These are phyloP conservation scores for Thalassiosira sp. DNA, from an alignment of 352 stramenopile genomes.

Conservation along the genomic window DNA sequence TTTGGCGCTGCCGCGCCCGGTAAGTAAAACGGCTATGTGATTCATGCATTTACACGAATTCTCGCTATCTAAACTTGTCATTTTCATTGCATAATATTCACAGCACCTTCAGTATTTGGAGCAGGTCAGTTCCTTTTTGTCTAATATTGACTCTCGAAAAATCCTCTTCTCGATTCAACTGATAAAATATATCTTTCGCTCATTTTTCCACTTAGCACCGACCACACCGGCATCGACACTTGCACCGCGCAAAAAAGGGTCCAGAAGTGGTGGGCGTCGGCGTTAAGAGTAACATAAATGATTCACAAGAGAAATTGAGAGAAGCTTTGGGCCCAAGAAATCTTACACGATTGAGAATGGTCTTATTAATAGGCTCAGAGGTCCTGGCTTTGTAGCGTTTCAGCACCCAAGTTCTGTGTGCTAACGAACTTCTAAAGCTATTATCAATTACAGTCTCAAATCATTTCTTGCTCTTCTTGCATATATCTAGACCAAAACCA, in stretches of 20 bases:
- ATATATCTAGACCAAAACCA: no score
- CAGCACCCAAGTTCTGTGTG: no score
- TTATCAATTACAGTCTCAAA: no score
- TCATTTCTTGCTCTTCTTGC: no score
- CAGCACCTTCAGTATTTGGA: conserved; percentile 21
- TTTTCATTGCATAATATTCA: not conserved
- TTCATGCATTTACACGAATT: not conserved
- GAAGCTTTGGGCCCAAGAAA: no score
- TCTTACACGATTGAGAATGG: no score
- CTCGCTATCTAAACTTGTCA: not conserved
- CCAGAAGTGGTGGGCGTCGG: conserved; percentile 29
- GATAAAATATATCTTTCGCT: no score
- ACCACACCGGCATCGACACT: conserved; percentile 49
- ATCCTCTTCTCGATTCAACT: not conserved
- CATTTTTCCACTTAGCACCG: conserved; percentile 16
- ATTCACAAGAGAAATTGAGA: no score
- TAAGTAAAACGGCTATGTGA: not conserved
- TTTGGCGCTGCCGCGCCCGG: conserved; percentile 11
- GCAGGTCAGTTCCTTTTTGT: conserved; percentile 7
- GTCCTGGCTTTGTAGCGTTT: no score
- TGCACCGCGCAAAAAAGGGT: conserved; percentile 44
- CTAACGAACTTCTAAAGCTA: no score
- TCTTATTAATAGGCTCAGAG: no score
- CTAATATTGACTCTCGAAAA: not conserved
- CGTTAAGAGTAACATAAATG: not conserved